Evolutionary conservation across 768 basidiomycete genomes (phyloP).

Genomic region (Russula vinacea): DNA sequence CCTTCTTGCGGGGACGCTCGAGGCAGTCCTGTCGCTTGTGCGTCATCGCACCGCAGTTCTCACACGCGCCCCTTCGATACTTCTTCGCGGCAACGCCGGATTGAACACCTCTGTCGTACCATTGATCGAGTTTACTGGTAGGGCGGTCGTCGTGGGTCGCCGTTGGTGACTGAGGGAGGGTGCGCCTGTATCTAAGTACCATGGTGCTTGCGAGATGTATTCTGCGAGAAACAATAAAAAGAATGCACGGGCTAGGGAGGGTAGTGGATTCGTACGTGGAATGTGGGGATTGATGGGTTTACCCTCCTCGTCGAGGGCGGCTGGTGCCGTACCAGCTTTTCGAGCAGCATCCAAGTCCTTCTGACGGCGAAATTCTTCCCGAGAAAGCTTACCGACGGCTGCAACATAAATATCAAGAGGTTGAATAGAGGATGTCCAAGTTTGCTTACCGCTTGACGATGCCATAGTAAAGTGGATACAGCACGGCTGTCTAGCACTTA

Average conservation of each 20-base stretch:
- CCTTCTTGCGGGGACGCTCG: conserved; percentile 93
- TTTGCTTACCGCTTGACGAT: conserved; percentile 30
- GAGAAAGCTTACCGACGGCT: conserved; percentile 77
- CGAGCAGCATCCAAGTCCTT: conserved; percentile 98
- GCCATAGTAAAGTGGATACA: conserved; percentile 27
- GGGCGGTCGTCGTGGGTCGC: conserved; percentile 57
- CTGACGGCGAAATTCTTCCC: conserved; percentile 91
- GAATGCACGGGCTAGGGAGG: background rate
- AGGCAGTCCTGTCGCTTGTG: conserved; percentile 90
- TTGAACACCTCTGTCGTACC: conserved; percentile 86
- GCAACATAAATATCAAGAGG: conserved; percentile 9
- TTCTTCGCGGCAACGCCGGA: conserved; percentile 93
- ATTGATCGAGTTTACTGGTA: conserved; percentile 70
- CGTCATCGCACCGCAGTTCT: conserved; percentile 97
- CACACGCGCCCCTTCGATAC: conserved; percentile 96
- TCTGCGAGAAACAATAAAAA: conserved; percentile 46
- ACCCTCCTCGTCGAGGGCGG: conserved; percentile 93
- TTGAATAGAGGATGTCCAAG: background rate
- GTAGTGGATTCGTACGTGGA: conserved; percentile 64
- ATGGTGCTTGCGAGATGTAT: conserved; percentile 98
- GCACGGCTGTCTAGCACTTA: background rate
- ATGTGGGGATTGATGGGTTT: conserved; percentile 98
- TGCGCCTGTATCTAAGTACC: conserved; percentile 94
- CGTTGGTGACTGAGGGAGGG: conserved; percentile 95
- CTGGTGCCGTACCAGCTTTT: conserved; percentile 96